A percentile compares a stretch with the other conserved stretches of the same genome.
These are phyloP conservation scores for Sungouiozyma ichnusensis DNA, from an alignment of 805 yeast genomes.

Conservation along the genomic window DNA sequence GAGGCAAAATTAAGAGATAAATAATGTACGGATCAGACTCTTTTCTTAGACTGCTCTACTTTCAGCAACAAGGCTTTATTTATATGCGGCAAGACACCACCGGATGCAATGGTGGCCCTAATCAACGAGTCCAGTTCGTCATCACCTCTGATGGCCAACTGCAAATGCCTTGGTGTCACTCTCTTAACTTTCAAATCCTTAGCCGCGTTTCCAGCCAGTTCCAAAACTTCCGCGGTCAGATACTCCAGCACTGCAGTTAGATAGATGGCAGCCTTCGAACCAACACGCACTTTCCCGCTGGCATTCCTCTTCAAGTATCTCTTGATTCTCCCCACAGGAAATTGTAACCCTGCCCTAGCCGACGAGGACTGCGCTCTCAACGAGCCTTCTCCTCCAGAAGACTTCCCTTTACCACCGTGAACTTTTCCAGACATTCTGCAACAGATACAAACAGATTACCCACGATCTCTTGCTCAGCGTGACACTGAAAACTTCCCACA, in stretches of 20 bases:
- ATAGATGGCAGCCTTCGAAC: slow-evolving; percentile 92
- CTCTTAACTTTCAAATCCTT: slow-evolving; percentile 91
- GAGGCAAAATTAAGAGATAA: too few species aligned
- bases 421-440: slow-evolving; percentile 68
- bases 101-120: slow-evolving; percentile 92
- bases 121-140: slow-evolving; percentile 92
- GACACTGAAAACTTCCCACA: too few species aligned
- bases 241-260: slow-evolving; percentile 93
- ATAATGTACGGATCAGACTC: neutral
- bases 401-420: slow-evolving; percentile 94
- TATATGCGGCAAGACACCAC: slow-evolving; percentile 96
- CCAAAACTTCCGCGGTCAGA: slow-evolving; percentile 92
- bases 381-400: slow-evolving; percentile 42
- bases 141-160: slow-evolving; percentile 95
- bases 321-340: slow-evolving; percentile 98
- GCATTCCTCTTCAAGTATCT: slow-evolving; percentile 88
- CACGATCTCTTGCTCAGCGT: too few species aligned
- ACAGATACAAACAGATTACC: neutral
- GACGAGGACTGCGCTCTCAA: slow-evolving; percentile 72
- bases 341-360: slow-evolving; percentile 88
- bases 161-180: slow-evolving; percentile 95
- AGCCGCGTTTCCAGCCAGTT: slow-evolving; percentile 97
- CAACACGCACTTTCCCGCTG: slow-evolving; percentile 75
- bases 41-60: slow-evolving; percentile 46
- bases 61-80: slow-evolving; percentile 71